These are phyloP conservation scores for Pestalotiopsis sp. DNA, from an alignment of 2,329 filamentous ascomycete genomes.

Conservation along the genomic window DNA sequence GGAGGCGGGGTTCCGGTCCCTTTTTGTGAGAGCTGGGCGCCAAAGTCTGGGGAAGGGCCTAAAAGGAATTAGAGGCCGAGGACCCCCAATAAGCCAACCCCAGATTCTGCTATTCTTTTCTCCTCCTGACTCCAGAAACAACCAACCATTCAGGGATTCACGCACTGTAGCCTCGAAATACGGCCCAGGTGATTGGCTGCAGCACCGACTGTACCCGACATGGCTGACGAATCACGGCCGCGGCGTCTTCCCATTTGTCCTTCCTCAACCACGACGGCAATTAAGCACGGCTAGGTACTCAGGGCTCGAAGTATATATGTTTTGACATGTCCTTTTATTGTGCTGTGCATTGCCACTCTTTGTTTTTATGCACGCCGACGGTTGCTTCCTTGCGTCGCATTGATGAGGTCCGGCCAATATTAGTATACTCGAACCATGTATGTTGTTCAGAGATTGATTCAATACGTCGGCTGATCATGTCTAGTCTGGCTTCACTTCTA, in stretches of 20 bases:
- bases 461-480: too few species aligned
- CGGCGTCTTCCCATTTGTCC: background rate
- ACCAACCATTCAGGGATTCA: background rate
- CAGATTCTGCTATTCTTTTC: background rate
- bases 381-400: too few species aligned
- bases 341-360: too few species aligned
- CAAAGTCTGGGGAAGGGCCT: background rate
- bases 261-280: background rate
- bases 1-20: slow-evolving; percentile 8
- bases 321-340: background rate
- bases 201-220: background rate
- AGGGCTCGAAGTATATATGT: background rate
- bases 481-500: too few species aligned
- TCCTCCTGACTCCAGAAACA: background rate
- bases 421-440: too few species aligned
- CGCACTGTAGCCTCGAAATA: background rate
- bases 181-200: slow-evolving; percentile 2
- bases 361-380: too few species aligned
- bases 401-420: too few species aligned
- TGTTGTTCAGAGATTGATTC: too few species aligned
- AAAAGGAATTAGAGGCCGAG: background rate
- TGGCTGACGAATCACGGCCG: slow-evolving; percentile 1
- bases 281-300: background rate
- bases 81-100: background rate
- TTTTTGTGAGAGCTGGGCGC: background rate